Base-by-base conservation (phyloP, 768 basidiomycete genomes). In the Lactifluus volemus region DNA sequence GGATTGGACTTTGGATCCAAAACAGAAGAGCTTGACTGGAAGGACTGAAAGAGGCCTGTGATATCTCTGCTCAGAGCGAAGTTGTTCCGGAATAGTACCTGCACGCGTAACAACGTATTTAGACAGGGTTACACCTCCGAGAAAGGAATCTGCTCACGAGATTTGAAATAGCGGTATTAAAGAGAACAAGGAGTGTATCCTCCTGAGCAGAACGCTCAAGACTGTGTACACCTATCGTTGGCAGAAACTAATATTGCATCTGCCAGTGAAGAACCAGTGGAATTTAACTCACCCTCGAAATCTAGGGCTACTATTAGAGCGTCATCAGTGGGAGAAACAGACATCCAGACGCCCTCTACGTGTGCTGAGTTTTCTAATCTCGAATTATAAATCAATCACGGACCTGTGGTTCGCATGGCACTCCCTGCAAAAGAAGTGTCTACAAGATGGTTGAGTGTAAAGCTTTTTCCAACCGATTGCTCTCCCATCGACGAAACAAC, bases 401-500 rank as follows among this genome's bases (percentile, higher is more conserved):
- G 6, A 74, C 75, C 77, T 32, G 82, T 85, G 11, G 83, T 84
- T 12, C 81, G 73, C 81, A 85, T 84, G 0, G 84, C 85, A 15
- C 78, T 82, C 0, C 84, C 84, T 11, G 83, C 83, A 64, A 86
- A 85, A 0, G 84, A 85, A 0, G 84, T 83, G 63, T 85, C 84
- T 0, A 76, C 78, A 4, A 86, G 72, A 63, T 85, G 84, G 53
- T 85, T 85, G 17, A 85, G 67, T 0, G 79, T 72, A 58, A 78
- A 85, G 53, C 78, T 81, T 64, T 84, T 84, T 0, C 84, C 84
- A 0, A 85, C 84, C 0, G 82, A 84, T 65, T 85, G 84, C 68
- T 85, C 83, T 4, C 83, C 84, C 84, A 85, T 84, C 0, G 84
- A 85, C 0, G 84, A 83, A 0, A 85, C 84, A 2, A 85, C 84